Conservation (phyloP, 225 moss, liverwort and hornwort genomes). For the Neckera pumila region DNA sequence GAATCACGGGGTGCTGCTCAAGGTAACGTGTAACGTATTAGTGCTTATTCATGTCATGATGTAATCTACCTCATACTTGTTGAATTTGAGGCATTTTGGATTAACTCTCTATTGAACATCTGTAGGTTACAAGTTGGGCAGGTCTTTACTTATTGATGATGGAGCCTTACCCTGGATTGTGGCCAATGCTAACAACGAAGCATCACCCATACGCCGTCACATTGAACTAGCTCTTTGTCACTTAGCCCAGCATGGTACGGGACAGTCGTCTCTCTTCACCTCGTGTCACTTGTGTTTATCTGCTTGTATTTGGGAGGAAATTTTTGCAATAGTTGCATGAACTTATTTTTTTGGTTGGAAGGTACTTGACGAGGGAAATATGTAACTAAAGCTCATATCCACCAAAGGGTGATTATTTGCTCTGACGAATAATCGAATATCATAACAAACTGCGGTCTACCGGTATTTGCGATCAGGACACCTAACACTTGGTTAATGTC, state of each 20-base stretch:
- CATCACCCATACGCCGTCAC: constrained; percentile 87
- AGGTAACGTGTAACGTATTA: neutral
- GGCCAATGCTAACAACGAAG: constrained; percentile 95
- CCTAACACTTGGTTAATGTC: neutral
- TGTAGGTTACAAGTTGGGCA: constrained; percentile 79
- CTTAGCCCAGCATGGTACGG: constrained; percentile 86
- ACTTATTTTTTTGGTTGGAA: neutral
- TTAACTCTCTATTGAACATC: neutral
- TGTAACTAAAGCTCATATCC: neutral
- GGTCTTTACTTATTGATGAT: constrained; percentile 88
- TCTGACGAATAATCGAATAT: neutral
- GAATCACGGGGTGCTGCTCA: constrained; percentile 95
- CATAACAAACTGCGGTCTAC: neutral
- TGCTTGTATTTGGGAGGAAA: neutral
- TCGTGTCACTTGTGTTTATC: neutral
- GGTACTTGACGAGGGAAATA: neutral
- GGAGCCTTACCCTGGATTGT: constrained; percentile 99
- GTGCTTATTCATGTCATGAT: neutral
- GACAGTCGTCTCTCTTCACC: neutral
- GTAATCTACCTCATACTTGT: neutral
- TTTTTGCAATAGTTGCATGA: neutral
- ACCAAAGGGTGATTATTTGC: neutral
- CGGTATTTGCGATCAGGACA: neutral
- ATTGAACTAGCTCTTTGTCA: constrained; percentile 97
- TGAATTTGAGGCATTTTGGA: neutral